Evolutionary conservation across 2,329 filamentous ascomycete species (phyloP).

Genomic region (Fusarium sp.): DNA sequence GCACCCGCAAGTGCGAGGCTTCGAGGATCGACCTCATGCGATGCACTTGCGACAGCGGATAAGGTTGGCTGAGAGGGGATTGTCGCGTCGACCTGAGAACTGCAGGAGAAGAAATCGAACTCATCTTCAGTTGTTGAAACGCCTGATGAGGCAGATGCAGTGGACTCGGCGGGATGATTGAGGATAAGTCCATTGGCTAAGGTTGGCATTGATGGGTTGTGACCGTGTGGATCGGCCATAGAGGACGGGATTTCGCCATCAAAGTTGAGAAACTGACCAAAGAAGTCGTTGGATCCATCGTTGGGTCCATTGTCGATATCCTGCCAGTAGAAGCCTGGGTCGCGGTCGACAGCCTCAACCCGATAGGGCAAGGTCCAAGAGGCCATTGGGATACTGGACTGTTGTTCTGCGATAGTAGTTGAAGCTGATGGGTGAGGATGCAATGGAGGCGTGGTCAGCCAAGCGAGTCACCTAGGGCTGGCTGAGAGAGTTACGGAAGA

Average conservation of each 20-base stretch:
- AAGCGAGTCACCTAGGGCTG: conserved; percentile 35
- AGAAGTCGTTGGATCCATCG: conserved; percentile 47
- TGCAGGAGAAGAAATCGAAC: conserved; percentile 49
- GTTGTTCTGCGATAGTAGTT: conserved; percentile 7
- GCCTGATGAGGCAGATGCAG: conserved; percentile 48
- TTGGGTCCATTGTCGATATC: conserved; percentile 45
- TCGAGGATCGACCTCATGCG: conserved; percentile 45
- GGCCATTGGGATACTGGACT: conserved; percentile 43
- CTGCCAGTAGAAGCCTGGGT: conserved; percentile 49
- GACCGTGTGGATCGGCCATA: conserved; percentile 33
- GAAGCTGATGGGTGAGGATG: conserved; percentile 9
- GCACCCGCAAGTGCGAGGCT: conserved; percentile 37
- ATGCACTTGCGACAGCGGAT: conserved; percentile 13
- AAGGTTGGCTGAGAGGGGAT: conserved; percentile 37
- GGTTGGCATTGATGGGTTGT: conserved; percentile 37
- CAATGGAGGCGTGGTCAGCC: conserved; percentile 25
- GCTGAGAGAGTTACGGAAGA: conserved; percentile 25
- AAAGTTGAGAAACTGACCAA: conserved; percentile 51
- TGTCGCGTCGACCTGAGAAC: conserved; percentile 43
- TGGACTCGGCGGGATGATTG: conserved; percentile 45
- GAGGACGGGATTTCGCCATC: conserved; percentile 42
- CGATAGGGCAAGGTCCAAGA: conserved; percentile 50
- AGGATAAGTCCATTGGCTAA: conserved; percentile 44
- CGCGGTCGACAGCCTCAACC: conserved; percentile 48
- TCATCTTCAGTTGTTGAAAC: conserved; percentile 49